Percentiles rank a stretch among this genome's conserved stretches.
phyloP scores from a whole-genome alignment of 1,139 yeast genomes.

The Tardiomyces blankii region DNA sequence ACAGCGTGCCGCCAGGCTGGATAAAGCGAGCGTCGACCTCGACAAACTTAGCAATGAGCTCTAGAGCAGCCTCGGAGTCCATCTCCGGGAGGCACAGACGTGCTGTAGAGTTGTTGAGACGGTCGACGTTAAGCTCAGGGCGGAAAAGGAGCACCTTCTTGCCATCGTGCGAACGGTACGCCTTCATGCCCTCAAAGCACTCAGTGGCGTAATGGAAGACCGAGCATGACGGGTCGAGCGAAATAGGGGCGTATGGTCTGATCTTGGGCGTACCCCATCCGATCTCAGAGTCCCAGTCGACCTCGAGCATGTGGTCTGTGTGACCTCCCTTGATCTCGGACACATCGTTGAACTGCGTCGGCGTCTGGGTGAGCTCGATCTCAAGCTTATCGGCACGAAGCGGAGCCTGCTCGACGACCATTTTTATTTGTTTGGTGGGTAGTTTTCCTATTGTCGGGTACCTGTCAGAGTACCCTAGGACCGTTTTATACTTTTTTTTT shows the following conservation, averaged over 20 bases:
- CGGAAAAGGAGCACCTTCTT: constrained; percentile 67
- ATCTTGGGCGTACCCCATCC: constrained; percentile 93
- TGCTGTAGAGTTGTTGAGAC: constrained; percentile 81
- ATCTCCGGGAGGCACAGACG: constrained; percentile 83
- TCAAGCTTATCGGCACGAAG: not conserved
- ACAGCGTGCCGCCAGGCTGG: constrained; percentile 79
- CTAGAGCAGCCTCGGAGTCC: constrained; percentile 63
- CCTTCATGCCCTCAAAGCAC: constrained; percentile 93
- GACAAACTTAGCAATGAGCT: constrained; percentile 64
- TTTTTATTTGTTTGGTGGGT: too few relatives aligned
- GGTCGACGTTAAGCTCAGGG: constrained; percentile 79
- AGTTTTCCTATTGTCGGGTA: too few relatives aligned
- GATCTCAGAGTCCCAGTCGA: constrained; percentile 63
- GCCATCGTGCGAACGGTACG: constrained; percentile 55
- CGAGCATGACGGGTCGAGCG: constrained; percentile 74
- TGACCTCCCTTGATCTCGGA: constrained; percentile 64
- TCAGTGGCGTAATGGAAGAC: constrained; percentile 95
- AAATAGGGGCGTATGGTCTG: constrained; percentile 67
- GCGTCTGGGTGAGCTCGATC: not conserved
- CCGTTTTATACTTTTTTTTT: too few relatives aligned
- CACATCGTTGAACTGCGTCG: not conserved
- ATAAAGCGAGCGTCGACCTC: constrained; percentile 64
- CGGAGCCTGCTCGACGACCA: not conserved
- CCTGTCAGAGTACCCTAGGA: too few relatives aligned
- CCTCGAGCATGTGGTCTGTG: constrained; percentile 81